Evolutionary conservation across 495 filamentous ascomycete genomes (phyloP), one percentile per base, ranked within the genome.

Genomic region (Tuber indicum): DNA sequence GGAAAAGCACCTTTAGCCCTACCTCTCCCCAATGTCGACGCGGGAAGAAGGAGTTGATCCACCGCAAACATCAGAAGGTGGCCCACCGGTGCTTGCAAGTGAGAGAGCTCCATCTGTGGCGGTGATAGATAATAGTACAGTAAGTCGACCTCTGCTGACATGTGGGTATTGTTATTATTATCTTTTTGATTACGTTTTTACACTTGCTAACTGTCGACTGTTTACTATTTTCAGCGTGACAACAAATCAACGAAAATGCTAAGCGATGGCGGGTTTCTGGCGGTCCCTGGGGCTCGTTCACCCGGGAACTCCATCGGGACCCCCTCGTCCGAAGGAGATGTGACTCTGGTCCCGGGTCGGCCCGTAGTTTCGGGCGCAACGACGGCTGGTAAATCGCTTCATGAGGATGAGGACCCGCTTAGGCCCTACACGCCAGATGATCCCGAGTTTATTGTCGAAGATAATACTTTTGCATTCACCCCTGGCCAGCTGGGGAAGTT

Each of bases 391-490:
- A 74, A 83, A 83, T 77, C 80, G 81, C 76, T 81, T 86, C 76
- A 82, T 85, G 74, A 87, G 85, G 89, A 90, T 75, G 87, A 90
- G 76, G 89, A 92, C 73, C 89, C 91, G 0, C 84, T 93, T 0
- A 86, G 85, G 49, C 91, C 92, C 1, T 91, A 94, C 84, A 90
- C 89, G 9, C 90, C 91, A 16, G 91, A 88, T 1, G 91, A 94
- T 81, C 84, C 82, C 2, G 92, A 93, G 79, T 97, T 95, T 79
- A 77, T 89, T 46, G 91, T 93, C 19, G 87, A 89, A 41, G 87
- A 94, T 75, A 96, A 96, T 83, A 89, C 87, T 58, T 96, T 96
- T 76, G 93, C 92, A 1, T 96, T 93, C 77, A 90, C 91, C 1
- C 93, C 92, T 0, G 93, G 94, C 0, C 93, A 95, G 72, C 81